Conservation (phyloP, 2,329 filamentous ascomycete species). For the Pyrenochaeta sp. region DNA sequence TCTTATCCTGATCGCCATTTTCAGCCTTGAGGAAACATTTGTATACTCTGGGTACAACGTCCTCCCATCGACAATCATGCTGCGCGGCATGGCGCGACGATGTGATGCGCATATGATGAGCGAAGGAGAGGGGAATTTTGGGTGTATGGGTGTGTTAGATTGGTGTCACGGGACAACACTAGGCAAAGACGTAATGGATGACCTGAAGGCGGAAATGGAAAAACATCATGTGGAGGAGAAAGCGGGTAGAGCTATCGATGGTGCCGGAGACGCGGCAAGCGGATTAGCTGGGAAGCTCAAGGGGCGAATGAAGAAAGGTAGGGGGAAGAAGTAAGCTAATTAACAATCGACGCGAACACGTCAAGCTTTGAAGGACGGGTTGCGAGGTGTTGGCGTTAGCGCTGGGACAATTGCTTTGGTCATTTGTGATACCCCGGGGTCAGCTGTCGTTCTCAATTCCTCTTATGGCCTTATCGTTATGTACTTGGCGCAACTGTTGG, state of each 20-base stretch:
- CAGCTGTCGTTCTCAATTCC: constrained; percentile 12
- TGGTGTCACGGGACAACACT: constrained; percentile 48
- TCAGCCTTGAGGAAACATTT: constrained; percentile 72
- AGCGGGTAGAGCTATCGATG: constrained; percentile 47
- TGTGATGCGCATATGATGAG: constrained; percentile 67
- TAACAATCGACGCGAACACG: not conserved
- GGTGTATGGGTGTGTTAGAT: constrained; percentile 66
- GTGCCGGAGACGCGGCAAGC: constrained; percentile 41
- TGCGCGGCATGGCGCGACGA: constrained; percentile 65
- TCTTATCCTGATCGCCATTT: constrained; percentile 69
- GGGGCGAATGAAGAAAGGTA: constrained; percentile 38
- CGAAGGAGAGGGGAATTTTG: constrained; percentile 67
- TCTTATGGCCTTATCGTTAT: constrained; percentile 8
- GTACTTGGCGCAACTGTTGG: constrained; percentile 20
- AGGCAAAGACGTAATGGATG: constrained; percentile 66
- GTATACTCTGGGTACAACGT: constrained; percentile 73
- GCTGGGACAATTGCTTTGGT: not conserved
- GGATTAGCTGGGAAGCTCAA: constrained; percentile 40
- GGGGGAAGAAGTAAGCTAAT: constrained; percentile 27
- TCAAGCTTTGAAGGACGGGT: not conserved
- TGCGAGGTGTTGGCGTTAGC: not conserved
- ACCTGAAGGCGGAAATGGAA: constrained; percentile 64
- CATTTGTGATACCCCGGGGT: constrained; percentile 8
- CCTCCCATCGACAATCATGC: constrained; percentile 65
- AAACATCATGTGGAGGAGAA: constrained; percentile 62